Conservation (phyloP, 2,329 filamentous ascomycete species). For the Aspergillus sergii region DNA sequence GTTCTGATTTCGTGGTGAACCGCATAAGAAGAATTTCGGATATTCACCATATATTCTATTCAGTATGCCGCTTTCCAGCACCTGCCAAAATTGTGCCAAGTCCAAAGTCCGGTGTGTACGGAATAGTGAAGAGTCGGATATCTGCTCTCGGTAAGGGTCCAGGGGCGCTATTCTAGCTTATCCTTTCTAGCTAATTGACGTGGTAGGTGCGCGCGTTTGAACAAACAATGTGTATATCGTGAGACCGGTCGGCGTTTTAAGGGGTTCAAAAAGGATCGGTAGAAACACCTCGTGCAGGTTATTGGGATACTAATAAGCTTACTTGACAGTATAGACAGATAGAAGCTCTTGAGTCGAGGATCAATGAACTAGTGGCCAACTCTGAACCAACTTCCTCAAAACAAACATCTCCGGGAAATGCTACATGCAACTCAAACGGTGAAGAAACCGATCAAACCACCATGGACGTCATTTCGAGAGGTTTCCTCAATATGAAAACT, state of each 20-base stretch:
- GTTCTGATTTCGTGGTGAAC: no score
- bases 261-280: conserved; percentile 41
- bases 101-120: conserved; percentile 28
- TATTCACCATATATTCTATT: background rate
- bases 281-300: background rate
- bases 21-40: no score
- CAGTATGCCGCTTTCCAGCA: conserved; percentile 9
- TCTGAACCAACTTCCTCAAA: background rate
- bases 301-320: background rate
- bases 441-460: no score
- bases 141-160: conserved; percentile 19
- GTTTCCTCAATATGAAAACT: conserved; percentile 19
- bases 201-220: conserved; percentile 37
- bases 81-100: conserved; percentile 24
- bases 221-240: conserved; percentile 40
- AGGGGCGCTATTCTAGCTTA: background rate
- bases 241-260: conserved; percentile 37
- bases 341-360: conserved; percentile 37
- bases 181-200: background rate
- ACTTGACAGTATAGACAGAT: conserved; percentile 29
- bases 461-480: conserved; percentile 23
- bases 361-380: conserved; percentile 13
- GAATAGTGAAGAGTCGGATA: conserved; percentile 7
- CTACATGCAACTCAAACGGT: background rate
- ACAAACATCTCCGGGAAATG: background rate